Conservation (phyloP, 441 rosid genomes). For the Viola pubescens region DNA sequence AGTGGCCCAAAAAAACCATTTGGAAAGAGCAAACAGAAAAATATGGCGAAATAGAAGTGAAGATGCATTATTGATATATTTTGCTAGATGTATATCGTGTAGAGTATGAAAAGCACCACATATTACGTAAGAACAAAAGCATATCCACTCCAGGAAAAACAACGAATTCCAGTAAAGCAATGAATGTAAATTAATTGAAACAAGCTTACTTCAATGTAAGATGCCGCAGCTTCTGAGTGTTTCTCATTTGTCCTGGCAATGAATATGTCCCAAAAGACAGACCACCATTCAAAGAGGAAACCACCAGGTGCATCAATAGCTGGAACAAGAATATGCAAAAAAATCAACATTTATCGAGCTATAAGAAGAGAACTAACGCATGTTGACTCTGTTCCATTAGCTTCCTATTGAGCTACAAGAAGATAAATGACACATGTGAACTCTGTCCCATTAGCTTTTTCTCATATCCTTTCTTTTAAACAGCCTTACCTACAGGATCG, state of each 20-base stretch:
- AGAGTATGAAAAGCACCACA: too few relatives aligned
- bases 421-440: not conserved
- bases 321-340: constrained; percentile 17
- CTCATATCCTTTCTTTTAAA: not conserved
- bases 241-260: constrained; percentile 42
- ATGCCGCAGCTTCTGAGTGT: constrained; percentile 40
- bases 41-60: too few relatives aligned
- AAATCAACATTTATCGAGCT: not conserved
- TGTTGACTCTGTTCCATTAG: not conserved
- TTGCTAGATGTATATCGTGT: too few relatives aligned
- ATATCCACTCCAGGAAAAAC: too few relatives aligned
- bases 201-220: constrained; percentile 36
- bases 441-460: not conserved
- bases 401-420: not conserved
- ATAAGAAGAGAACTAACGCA: not conserved
- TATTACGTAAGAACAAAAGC: too few relatives aligned
- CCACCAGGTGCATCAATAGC: constrained; percentile 60
- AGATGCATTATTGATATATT: not conserved
- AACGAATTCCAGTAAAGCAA: not conserved
- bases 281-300: constrained; percentile 64
- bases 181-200: not conserved
- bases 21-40: too few relatives aligned
- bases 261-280: constrained; percentile 57
- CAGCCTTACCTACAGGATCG: constrained; percentile 44
- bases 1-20: too few relatives aligned